These are phyloP conservation scores for Pulveroboletus frians DNA, from an alignment of 768 basidiomycete species.

Conservation along the genomic window DNA sequence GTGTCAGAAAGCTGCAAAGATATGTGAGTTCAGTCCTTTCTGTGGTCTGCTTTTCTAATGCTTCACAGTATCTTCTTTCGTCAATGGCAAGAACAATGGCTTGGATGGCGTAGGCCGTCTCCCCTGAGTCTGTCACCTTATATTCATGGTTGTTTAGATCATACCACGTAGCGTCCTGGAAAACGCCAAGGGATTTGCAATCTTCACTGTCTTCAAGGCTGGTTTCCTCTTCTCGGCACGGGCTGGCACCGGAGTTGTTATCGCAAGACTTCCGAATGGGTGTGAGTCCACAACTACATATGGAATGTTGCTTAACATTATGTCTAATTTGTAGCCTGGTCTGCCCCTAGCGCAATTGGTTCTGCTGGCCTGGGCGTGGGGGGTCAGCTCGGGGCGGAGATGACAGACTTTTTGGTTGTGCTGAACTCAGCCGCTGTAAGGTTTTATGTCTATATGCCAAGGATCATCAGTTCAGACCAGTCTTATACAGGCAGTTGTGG, in stretches of 20 bases:
- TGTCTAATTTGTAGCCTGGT: constrained; percentile 77
- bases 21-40: constrained; percentile 47
- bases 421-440: constrained; percentile 76
- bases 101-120: constrained; percentile 61
- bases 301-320: neutral
- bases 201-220: constrained; percentile 80
- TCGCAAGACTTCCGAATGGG: constrained; percentile 77
- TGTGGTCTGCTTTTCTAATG: neutral
- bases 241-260: constrained; percentile 83
- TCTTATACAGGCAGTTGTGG: constrained; percentile 53
- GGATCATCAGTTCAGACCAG: constrained; percentile 3
- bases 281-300: constrained; percentile 43
- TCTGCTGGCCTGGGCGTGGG: constrained; percentile 89
- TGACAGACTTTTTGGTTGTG: constrained; percentile 89
- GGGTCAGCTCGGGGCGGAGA: constrained; percentile 74
- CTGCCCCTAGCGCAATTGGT: constrained; percentile 91
- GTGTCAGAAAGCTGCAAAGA: constrained; percentile 82
- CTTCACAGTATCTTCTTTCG: constrained; percentile 71
- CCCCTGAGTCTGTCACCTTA: neutral
- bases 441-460: constrained; percentile 6
- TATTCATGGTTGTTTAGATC: constrained; percentile 33
- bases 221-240: constrained; percentile 66
- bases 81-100: constrained; percentile 74
- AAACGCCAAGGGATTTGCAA: constrained; percentile 74
- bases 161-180: constrained; percentile 53